These are phyloP conservation scores for Malus sylvestris DNA, from an alignment of 306 rosid species.

Conservation along the genomic window DNA sequence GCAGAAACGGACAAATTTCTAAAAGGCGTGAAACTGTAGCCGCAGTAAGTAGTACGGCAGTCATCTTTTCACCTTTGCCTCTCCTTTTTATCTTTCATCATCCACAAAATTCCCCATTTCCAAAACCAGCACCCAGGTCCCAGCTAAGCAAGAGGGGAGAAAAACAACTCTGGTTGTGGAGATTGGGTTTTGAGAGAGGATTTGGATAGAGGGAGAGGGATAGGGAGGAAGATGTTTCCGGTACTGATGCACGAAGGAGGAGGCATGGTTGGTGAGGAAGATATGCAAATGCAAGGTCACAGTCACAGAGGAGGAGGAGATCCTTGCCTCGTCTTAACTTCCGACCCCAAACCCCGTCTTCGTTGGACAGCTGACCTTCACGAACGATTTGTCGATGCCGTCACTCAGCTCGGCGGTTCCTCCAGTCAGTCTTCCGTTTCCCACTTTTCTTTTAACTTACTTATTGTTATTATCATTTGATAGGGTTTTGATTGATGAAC, in stretches of 20 bases:
- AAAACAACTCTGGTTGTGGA: neutral
- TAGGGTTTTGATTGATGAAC: neutral
- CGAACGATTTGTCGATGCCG: constrained; percentile 92
- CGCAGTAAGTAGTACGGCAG: neutral
- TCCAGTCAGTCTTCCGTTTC: constrained; percentile 35
- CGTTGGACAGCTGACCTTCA: constrained; percentile 99
- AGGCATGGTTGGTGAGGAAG: constrained; percentile 45
- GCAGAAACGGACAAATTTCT: constrained; percentile 47
- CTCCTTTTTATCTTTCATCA: neutral
- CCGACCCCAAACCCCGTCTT: constrained; percentile 99
- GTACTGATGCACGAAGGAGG: constrained; percentile 56
- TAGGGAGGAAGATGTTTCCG: constrained; percentile 48
- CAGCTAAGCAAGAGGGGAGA: neutral
- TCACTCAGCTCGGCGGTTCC: constrained; percentile 93
- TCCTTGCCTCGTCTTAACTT: constrained; percentile 85
- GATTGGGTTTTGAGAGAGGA: neutral
- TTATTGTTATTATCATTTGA: neutral
- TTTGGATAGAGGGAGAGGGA: constrained; percentile 5
- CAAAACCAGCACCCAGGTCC: neutral
- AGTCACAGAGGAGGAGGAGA: constrained; percentile 33
- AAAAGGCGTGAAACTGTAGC: constrained; percentile 26
- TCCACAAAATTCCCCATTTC: neutral
- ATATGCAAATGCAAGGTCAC: constrained; percentile 45
- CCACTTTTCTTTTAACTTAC: neutral
- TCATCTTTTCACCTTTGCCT: neutral